A percentile compares a stretch with the other conserved stretches of the same genome.
Evolutionary conservation across 2,329 filamentous ascomycete genomes (phyloP).

Genomic region (Paracorniculantispora psalliotae): DNA sequence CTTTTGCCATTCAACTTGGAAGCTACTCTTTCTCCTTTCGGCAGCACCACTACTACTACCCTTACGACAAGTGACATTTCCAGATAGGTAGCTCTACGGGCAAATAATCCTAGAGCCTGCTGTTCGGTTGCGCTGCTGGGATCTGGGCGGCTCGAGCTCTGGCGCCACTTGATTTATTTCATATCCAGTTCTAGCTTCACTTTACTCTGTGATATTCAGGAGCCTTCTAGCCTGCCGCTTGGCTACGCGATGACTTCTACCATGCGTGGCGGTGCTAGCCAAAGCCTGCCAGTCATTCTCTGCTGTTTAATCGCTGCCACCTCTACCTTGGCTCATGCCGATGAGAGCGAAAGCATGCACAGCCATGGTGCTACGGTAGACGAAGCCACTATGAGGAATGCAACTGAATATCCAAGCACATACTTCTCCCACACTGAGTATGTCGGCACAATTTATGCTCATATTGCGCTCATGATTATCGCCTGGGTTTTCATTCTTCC

Average conservation of each 20-base stretch:
- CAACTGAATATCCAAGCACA: constrained; percentile 38
- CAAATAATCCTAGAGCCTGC: neutral
- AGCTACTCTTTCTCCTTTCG: neutral
- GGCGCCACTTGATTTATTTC: neutral
- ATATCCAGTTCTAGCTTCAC: neutral
- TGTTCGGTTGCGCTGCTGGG: neutral
- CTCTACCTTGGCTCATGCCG: constrained; percentile 4
- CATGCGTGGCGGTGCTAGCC: neutral
- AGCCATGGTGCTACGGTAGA: constrained; percentile 11
- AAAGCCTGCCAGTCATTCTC: neutral
- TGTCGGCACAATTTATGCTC: constrained; percentile 56
- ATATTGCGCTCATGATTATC: constrained; percentile 65
- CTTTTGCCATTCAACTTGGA: neutral
- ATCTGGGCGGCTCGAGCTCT: neutral
- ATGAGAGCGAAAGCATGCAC: constrained; percentile 14
- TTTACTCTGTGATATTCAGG: too few species aligned
- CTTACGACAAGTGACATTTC: neutral
- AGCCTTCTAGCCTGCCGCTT: neutral
- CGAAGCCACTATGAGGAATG: constrained; percentile 17
- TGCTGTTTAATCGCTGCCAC: constrained; percentile 17
- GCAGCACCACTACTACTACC: neutral
- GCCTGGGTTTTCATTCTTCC: constrained; percentile 72
- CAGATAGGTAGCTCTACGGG: neutral
- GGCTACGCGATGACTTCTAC: neutral
- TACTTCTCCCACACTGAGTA: constrained; percentile 57